Percentiles rank a stretch among this genome's conserved stretches.
These are phyloP conservation scores for Exsudoporus frostii DNA, from an alignment of 768 basidiomycete genomes.

Conservation along the genomic window DNA sequence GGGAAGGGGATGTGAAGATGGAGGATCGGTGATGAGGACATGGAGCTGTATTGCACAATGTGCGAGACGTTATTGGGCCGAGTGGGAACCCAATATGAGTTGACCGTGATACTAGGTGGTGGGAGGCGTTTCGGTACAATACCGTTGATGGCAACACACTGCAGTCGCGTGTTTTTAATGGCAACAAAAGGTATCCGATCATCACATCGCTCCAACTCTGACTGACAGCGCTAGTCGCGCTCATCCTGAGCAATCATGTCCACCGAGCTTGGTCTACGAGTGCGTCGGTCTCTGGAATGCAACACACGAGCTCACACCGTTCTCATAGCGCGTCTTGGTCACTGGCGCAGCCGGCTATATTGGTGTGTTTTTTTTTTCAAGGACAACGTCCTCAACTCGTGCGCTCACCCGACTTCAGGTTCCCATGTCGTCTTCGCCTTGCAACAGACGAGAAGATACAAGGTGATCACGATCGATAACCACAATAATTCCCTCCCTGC, in stretches of 20 bases:
- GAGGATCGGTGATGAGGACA: conserved; percentile 32
- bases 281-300: conserved; percentile 31
- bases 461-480: conserved; percentile 94
- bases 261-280: conserved; percentile 41
- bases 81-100: too few relatives aligned
- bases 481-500: conserved; percentile 84
- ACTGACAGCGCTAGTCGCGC: not conserved
- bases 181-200: conserved; percentile 1
- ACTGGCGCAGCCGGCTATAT: conserved; percentile 90
- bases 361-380: conserved; percentile 43
- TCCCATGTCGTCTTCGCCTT: conserved; percentile 90
- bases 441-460: conserved; percentile 84
- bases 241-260: conserved; percentile 23
- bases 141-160: not conserved
- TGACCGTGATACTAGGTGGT: too few relatives aligned
- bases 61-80: not conserved
- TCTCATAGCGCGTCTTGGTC: conserved; percentile 57
- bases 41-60: not conserved
- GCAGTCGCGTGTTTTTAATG: conserved; percentile 14
- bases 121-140: not conserved
- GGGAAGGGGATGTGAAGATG: conserved; percentile 51
- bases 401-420: conserved; percentile 44
- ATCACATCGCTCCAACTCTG: not conserved
- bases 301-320: conserved; percentile 9
- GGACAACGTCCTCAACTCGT: not conserved